Conservation (phyloP, 192 early-diverging fungal genomes). For the Backusella morwellensis region DNA sequence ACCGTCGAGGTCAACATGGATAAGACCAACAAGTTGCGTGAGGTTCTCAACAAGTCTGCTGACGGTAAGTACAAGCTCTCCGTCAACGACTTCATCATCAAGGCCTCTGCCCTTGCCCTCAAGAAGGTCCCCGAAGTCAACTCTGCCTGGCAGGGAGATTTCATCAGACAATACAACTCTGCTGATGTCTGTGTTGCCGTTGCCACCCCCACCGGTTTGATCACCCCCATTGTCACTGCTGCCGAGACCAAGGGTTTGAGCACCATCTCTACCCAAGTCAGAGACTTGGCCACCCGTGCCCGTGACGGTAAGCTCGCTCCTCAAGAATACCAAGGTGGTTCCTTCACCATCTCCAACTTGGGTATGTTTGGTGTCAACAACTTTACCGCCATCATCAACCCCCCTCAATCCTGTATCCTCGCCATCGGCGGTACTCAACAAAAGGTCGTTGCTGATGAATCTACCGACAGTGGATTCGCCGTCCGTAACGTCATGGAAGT, state of each 20-base stretch:
- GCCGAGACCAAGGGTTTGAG: constrained; percentile 87
- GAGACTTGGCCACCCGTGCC: constrained; percentile 81
- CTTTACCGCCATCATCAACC: constrained; percentile 99
- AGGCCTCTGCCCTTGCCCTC: constrained; percentile 87
- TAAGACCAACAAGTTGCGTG: constrained; percentile 82
- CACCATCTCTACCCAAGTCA: constrained; percentile 82
- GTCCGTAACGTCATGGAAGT: constrained; percentile 78
- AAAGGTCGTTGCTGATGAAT: constrained; percentile 68
- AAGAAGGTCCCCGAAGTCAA: constrained; percentile 94
- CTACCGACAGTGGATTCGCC: constrained; percentile 62
- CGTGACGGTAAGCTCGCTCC: constrained; percentile 87
- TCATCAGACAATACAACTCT: constrained; percentile 90
- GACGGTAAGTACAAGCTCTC: constrained; percentile 95
- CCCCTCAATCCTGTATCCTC: constrained; percentile 90
- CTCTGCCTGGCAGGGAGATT: constrained; percentile 77
- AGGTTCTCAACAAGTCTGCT: constrained; percentile 79
- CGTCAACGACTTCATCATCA: constrained; percentile 98
- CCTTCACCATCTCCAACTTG: constrained; percentile 97
- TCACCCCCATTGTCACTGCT: constrained; percentile 88
- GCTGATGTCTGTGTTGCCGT: constrained; percentile 96
- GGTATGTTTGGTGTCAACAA: constrained; percentile 95
- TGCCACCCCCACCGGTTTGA: constrained; percentile 90
- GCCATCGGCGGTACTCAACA: constrained; percentile 84
- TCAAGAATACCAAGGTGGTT: constrained; percentile 94
- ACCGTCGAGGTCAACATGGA: constrained; percentile 89